Conservation (phyloP, 371 early-diverging fungal species). For the Mortierella sp. region DNA sequence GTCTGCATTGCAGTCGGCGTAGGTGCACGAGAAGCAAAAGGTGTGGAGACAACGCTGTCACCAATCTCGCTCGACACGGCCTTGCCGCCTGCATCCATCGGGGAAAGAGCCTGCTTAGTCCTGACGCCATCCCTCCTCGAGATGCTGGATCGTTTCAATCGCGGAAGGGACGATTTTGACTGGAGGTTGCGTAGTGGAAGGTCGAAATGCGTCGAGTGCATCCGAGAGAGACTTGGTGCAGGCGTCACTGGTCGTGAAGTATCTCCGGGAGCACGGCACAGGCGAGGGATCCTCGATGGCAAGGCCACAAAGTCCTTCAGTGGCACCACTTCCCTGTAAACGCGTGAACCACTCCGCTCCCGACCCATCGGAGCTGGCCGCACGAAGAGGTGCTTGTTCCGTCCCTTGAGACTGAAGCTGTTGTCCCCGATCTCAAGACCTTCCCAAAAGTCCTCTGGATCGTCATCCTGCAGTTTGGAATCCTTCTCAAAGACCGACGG, state of each 20-base stretch:
- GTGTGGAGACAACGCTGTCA: constrained; percentile 5
- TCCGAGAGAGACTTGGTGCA: constrained; percentile 35
- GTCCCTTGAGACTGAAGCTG: constrained; percentile 19
- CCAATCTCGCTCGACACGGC: neutral
- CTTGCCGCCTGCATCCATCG: neutral
- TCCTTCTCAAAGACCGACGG: constrained; percentile 40
- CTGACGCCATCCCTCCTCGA: constrained; percentile 11
- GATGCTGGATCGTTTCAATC: constrained; percentile 31
- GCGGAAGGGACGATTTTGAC: constrained; percentile 42
- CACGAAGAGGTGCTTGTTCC: constrained; percentile 32
- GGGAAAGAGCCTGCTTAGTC: neutral
- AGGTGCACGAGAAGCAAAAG: constrained; percentile 19
- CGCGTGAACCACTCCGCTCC: constrained; percentile 40
- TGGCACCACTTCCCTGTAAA: constrained; percentile 37
- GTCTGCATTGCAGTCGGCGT: constrained; percentile 16
- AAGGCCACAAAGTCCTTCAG: constrained; percentile 50
- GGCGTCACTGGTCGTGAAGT: constrained; percentile 32
- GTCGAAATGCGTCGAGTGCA: constrained; percentile 34
- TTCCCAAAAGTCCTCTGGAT: constrained; percentile 47
- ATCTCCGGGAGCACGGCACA: constrained; percentile 33
- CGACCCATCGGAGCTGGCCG: constrained; percentile 20
- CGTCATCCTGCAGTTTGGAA: constrained; percentile 30
- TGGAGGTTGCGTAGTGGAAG: constrained; percentile 20
- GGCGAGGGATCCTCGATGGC: constrained; percentile 43
- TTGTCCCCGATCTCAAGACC: constrained; percentile 26